Base-by-base conservation (phyloP, 73 alveolate species). In the Paramecium sonneborni region DNA sequence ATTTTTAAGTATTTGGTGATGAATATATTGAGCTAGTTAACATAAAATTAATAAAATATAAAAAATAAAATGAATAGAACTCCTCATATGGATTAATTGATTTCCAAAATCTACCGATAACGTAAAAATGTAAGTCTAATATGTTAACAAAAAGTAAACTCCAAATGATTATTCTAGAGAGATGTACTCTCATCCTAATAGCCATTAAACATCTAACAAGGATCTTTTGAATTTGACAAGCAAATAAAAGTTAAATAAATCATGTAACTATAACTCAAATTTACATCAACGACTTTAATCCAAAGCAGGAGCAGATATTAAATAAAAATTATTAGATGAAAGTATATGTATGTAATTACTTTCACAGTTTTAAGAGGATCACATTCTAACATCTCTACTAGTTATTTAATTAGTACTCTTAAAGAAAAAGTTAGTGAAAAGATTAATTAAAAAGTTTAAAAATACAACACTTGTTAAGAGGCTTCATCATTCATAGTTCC, bases 91-190 rank as follows among this genome's bases (percentile, higher is more conserved):
- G 90, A 79, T 24, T 46, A 43, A 44, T 20, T 79, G 46, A 43
- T 79, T 6, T 24, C 35, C 6, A 79, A 79, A 44, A 79, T 79
- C 35, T 44, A 79, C 14, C 12, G 90, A 18, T 23, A 79, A 79
- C 69, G 90, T 43, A 79, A 79, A 39, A 79, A 79, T 79, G 72
- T 79, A 39, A 79, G 23, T 79, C 86, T 38, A 20, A 35, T 30
- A 39, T 38, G 26, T 46, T 79, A 37, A 21, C 18, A 52, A 52
- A 79, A 37, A 46, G 46, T 24, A 79, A 79, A 46, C 76, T 79
- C 90, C 90, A 43, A 79, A 39, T 79, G 90, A 79, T 79, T 79
- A 62, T 62, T 62, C 84, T 62, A 62, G 84, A 26, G 84, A 62
- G 84, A 62, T 44, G 44, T 79, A 37, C 74, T 79, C 90, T 24